Evolutionary conservation across 768 basidiomycete species (phyloP).

Genomic region (Leccinum uliginosum): DNA sequence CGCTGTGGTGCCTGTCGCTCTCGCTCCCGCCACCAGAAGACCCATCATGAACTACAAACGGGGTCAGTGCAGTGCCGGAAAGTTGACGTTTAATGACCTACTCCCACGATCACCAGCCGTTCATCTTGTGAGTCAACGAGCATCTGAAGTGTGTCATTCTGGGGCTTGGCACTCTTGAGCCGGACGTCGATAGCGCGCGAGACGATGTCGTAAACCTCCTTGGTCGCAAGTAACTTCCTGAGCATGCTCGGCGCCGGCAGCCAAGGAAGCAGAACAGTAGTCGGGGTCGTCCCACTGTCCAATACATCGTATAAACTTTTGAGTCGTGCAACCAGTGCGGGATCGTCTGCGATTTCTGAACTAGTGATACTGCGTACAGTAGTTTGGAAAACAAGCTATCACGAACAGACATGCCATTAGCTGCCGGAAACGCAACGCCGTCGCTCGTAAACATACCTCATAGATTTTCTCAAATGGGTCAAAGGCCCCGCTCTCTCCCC

Average conservation of each 20-base stretch:
- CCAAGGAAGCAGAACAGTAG: slow-evolving; percentile 73
- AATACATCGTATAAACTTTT: slow-evolving; percentile 63
- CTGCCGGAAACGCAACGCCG: neutral
- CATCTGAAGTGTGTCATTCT: slow-evolving; percentile 70
- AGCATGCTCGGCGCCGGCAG: slow-evolving; percentile 71
- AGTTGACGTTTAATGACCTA: slow-evolving; percentile 31
- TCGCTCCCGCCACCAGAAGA: slow-evolving; percentile 72
- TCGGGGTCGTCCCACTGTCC: slow-evolving; percentile 67
- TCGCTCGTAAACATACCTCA: slow-evolving; percentile 41
- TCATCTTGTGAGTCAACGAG: slow-evolving; percentile 70
- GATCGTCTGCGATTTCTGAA: slow-evolving; percentile 66
- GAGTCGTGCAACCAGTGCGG: slow-evolving; percentile 55
- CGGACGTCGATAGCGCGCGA: slow-evolving; percentile 52
- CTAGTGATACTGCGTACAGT: slow-evolving; percentile 66
- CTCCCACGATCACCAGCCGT: slow-evolving; percentile 63
- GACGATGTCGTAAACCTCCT: slow-evolving; percentile 71
- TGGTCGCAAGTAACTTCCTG: slow-evolving; percentile 66
- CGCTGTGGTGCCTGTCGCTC: slow-evolving; percentile 76
- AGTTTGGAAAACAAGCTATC: slow-evolving; percentile 66
- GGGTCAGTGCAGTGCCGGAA: slow-evolving; percentile 20
- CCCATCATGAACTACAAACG: slow-evolving; percentile 72
- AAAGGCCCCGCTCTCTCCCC: slow-evolving; percentile 60
- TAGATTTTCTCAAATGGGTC: slow-evolving; percentile 72
- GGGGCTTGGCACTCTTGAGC: slow-evolving; percentile 49
- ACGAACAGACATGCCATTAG: neutral